A percentile compares a stretch with the other conserved stretches of the same genome.
phyloP scores from a whole-genome alignment of 345 rosid species.

The Eucalyptus marginata region DNA sequence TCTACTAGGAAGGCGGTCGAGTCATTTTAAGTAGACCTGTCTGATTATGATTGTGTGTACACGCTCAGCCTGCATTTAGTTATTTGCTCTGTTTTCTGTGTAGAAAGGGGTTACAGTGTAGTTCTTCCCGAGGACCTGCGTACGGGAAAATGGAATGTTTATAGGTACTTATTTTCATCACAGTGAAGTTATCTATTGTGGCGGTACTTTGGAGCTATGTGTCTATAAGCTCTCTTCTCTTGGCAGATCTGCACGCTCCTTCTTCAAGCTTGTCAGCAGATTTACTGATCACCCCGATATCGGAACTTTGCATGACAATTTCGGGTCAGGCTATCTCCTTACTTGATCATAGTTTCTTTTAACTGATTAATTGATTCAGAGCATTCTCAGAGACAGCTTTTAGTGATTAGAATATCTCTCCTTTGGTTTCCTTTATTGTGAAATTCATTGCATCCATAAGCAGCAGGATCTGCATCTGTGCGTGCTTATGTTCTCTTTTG shows the following conservation, averaged over 20 bases:
- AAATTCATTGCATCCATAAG: not conserved
- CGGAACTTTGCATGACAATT: conserved; percentile 70
- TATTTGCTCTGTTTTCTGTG: not conserved
- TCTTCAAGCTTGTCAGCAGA: conserved; percentile 41
- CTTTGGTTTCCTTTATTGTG: not conserved
- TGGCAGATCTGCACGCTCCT: conserved; percentile 59
- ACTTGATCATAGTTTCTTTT: not conserved
- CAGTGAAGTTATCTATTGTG: not conserved
- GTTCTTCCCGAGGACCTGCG: conserved; percentile 70
- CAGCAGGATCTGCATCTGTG: not conserved
- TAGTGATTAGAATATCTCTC: not conserved
- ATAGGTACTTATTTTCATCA: conserved; percentile 29
- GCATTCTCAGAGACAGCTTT: not conserved
- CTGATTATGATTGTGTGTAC: not conserved
- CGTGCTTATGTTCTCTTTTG: not conserved
- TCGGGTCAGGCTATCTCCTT: conserved; percentile 29
- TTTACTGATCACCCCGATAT: conserved; percentile 71
- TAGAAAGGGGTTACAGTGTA: conserved; percentile 46
- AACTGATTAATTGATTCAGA: not conserved
- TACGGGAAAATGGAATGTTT: conserved; percentile 81
- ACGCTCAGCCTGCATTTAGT: not conserved
- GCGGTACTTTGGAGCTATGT: not conserved
- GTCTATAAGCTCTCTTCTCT: not conserved
- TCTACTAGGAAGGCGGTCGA: not conserved
- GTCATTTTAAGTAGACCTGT: not conserved